A percentile compares a stretch with the other conserved stretches of the same genome.
phyloP scores from a whole-genome alignment of 768 basidiomycete species.

The Gloeopeniophorella convolvens region DNA sequence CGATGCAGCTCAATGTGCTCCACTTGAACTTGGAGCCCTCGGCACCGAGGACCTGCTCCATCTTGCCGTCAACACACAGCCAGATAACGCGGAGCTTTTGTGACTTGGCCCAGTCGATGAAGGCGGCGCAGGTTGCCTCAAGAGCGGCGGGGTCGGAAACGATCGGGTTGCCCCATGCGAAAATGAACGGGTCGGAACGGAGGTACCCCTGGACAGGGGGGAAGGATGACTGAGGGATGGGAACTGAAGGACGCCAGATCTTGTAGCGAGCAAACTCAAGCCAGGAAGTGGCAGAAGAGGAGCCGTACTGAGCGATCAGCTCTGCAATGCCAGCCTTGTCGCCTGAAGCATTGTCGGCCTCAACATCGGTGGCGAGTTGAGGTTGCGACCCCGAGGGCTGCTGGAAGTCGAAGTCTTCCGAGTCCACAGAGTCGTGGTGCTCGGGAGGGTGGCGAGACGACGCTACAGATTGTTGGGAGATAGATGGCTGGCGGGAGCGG shows the following conservation, averaged over 20 bases:
- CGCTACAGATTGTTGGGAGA: not conserved
- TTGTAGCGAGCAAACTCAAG: constrained; percentile 45
- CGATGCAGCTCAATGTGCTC: constrained; percentile 56
- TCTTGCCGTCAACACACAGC: constrained; percentile 48
- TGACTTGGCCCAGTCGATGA: constrained; percentile 30
- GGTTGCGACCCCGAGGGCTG: constrained; percentile 1
- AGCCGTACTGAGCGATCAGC: constrained; percentile 60
- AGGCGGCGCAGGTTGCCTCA: constrained; percentile 42
- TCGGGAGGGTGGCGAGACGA: not conserved
- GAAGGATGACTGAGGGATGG: constrained; percentile 45
- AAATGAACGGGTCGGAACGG: constrained; percentile 34
- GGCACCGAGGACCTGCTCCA: constrained; percentile 46
- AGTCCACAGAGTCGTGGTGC: not conserved
- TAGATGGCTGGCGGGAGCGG: not conserved
- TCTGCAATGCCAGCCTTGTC: constrained; percentile 17
- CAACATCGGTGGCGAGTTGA: not conserved
- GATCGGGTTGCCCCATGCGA: constrained; percentile 26
- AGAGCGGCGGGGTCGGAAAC: constrained; percentile 29
- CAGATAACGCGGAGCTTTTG: constrained; percentile 50
- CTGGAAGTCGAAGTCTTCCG: constrained; percentile 10
- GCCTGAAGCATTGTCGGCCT: constrained; percentile 6
- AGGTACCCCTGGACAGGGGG: constrained; percentile 63
- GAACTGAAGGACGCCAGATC: constrained; percentile 55
- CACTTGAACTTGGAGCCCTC: constrained; percentile 39
- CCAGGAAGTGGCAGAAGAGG: constrained; percentile 66